Evolutionary conservation across 2,329 filamentous ascomycete genomes (phyloP), one percentile per base, ranked within the genome.

Genomic region (Epichloe gansuensis): DNA sequence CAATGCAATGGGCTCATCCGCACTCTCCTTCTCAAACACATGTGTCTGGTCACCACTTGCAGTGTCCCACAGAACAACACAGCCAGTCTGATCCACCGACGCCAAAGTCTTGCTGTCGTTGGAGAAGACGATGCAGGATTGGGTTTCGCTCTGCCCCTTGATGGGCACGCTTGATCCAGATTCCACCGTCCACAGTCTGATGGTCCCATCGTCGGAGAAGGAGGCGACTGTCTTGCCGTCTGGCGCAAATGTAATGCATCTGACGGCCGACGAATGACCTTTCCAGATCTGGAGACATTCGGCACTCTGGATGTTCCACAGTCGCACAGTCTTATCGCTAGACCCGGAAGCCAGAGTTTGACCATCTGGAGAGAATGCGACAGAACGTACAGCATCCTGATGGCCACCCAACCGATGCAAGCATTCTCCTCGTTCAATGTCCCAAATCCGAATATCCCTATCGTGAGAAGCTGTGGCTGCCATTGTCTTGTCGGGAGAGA

Each of bases 171-270:
- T 54, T 12, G 44, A 50, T 12, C 54, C 49, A 5, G 43, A 51
- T 4, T 43, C 36, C 12, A 52, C 36, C 11, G 56, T 56, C 57
- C 56, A 62, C 4, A 61, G 23, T 23, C 55, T 53, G 8, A 58
- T 36, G 9, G 54, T 58, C 11, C 45, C 13, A 38, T 61, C 56
- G 2, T 47, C 5, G 2, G 53, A 59, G n/a, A 45, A 54, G 5
- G 58, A 61, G 35, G 54, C 59, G 8, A 62, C 39, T 34, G 45
- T 53, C 40, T 40, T 48, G n/a, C 54, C 51, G 36, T 62, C 55
- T 8, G 50, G 50, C 5, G 60, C 56, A 46, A 61, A 61, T 5
- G 50, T 50, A n/a, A 63, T 40, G 13, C 52, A 51, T 7, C 5
- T 41, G 13, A 59, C 51, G 0, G 5, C 27, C 6, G 13, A 39